Evolutionary conservation across 23 red algal species (phyloP).

Genomic region (Cyanidioschyzon merolae): DNA sequence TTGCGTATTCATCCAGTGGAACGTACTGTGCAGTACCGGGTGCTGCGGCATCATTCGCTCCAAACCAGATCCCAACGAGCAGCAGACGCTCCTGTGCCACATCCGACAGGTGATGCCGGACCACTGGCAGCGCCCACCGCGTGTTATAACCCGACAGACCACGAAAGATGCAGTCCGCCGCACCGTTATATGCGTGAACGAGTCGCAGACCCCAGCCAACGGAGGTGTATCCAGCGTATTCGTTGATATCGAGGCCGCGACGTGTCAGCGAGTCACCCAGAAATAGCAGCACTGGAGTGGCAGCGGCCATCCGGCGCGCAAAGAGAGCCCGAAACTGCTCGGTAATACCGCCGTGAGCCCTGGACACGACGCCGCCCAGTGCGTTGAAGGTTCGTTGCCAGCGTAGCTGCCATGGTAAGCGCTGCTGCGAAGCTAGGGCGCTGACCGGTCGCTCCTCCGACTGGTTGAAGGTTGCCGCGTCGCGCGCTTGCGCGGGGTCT

Average conservation of each 20-base stretch:
- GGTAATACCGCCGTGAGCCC: background rate
- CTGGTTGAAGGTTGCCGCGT: too few species aligned
- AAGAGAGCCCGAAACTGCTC: background rate
- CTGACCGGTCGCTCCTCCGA: too few species aligned
- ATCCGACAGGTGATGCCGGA: constrained; percentile 8
- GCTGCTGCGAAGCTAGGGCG: too few species aligned
- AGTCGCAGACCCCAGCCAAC: background rate
- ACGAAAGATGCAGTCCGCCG: constrained; percentile 21
- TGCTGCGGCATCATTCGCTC: constrained; percentile 22
- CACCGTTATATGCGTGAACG: background rate
- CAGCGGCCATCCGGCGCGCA: background rate
- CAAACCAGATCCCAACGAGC: constrained; percentile 24
- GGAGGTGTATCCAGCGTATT: background rate
- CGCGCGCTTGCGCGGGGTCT: too few species aligned
- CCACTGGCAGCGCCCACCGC: constrained; percentile 24
- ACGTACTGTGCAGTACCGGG: constrained; percentile 21
- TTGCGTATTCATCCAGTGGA: constrained; percentile 18
- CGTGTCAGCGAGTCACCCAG: constrained; percentile 3
- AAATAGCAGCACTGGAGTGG: background rate
- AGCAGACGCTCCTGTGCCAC: background rate
- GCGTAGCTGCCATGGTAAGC: background rate
- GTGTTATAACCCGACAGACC: constrained; percentile 29
- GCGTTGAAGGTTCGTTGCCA: background rate
- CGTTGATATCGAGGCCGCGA: background rate
- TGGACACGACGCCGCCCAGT: background rate